These are phyloP conservation scores for Evansstolkia leycettana DNA, from an alignment of 495 filamentous ascomycete genomes.

Conservation along the genomic window DNA sequence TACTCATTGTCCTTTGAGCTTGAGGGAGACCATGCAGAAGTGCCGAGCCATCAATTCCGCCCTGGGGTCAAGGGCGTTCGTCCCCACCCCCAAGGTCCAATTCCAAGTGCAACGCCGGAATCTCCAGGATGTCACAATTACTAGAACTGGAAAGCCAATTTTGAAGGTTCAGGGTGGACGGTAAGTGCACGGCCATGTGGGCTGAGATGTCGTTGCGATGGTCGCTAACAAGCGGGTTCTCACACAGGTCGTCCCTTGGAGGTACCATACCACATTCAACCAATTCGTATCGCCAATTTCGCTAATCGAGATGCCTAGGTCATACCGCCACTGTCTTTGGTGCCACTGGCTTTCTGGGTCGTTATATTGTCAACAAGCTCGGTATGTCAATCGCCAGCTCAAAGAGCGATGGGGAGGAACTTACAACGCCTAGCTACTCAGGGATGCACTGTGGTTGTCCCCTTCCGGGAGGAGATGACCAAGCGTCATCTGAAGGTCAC, in stretches of 20 bases:
- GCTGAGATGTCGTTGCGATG: neutral
- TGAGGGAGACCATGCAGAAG: constrained; percentile 40
- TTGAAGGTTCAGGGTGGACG: constrained; percentile 71
- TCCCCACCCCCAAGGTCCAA: constrained; percentile 29
- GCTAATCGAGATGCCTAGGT: constrained; percentile 38
- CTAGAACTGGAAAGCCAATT: constrained; percentile 78
- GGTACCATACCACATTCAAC: constrained; percentile 39
- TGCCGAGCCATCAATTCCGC: constrained; percentile 34
- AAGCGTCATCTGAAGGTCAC: constrained; percentile 93
- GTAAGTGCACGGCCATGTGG: constrained; percentile 37
- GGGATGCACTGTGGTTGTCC: constrained; percentile 88
- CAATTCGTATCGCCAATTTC: constrained; percentile 8
- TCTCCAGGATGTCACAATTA: constrained; percentile 71
- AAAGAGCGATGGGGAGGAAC: constrained; percentile 5
- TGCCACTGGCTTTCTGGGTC: constrained; percentile 88
- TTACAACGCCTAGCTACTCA: constrained; percentile 53
- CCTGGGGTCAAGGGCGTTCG: constrained; percentile 30
- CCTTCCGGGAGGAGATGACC: constrained; percentile 93
- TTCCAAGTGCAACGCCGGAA: constrained; percentile 37
- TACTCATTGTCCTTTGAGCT: constrained; percentile 6
- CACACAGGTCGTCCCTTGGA: constrained; percentile 64
- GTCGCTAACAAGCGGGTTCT: constrained; percentile 13
- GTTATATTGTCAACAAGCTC: constrained; percentile 94
- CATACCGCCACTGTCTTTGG: constrained; percentile 97
- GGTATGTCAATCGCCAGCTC: constrained; percentile 41